These are phyloP conservation scores for Gypsophila paniculata DNA, from an alignment of 179 eudicot species.

Conservation along the genomic window DNA sequence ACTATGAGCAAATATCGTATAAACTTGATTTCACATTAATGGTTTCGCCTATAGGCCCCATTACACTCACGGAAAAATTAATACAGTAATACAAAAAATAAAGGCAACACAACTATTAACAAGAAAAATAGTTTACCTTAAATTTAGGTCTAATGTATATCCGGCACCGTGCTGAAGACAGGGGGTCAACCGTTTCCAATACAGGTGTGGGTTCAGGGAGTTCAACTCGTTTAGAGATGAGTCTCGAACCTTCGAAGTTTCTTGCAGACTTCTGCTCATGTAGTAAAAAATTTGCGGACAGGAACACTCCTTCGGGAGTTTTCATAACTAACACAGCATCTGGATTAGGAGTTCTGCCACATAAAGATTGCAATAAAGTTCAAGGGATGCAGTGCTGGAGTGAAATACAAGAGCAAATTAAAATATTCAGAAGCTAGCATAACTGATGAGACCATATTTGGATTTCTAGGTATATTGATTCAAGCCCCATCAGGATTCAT, in stretches of 20 bases:
- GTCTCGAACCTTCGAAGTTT: slow-evolving; percentile 57
- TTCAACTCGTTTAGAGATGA: slow-evolving; percentile 47
- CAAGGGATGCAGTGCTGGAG: slow-evolving; percentile 1
- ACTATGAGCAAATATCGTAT: background rate
- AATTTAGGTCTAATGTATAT: slow-evolving; percentile 38
- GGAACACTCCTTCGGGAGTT: slow-evolving; percentile 58
- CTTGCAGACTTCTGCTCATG: slow-evolving; percentile 51
- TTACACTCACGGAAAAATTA: background rate
- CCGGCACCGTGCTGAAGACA: slow-evolving; percentile 78
- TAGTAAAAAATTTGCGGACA: slow-evolving; percentile 43
- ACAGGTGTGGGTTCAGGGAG: slow-evolving; percentile 32
- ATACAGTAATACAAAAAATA: background rate
- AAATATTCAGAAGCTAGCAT: background rate
- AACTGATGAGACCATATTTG: background rate
- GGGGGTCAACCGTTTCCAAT: slow-evolving; percentile 39
- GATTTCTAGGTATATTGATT: background rate
- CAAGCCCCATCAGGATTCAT: background rate
- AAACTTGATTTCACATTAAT: background rate
- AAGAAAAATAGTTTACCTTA: slow-evolving; percentile 43
- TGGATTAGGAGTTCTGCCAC: slow-evolving; percentile 62
- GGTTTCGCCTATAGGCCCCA: background rate
- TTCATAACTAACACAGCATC: slow-evolving; percentile 66
- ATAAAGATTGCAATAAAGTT: slow-evolving; percentile 20
- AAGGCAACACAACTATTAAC: background rate
- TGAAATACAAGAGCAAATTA: background rate